phyloP scores from a whole-genome alignment of 2,329 filamentous ascomycete species.

The Fusarium aywerte region DNA sequence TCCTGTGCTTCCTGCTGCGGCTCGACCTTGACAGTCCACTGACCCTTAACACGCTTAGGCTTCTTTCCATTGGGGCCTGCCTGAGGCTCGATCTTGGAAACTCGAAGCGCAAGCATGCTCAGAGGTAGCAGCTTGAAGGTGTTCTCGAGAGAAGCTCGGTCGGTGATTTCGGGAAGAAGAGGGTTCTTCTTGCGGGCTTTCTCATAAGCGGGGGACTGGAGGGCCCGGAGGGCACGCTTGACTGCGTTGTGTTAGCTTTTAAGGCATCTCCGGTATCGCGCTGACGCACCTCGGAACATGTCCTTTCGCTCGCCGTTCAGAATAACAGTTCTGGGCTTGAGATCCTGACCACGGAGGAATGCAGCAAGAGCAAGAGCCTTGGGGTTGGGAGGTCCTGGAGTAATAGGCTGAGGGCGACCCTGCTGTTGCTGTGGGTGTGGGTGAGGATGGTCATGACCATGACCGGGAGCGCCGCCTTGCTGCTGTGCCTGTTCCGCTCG shows the following conservation, averaged over 20 bases:
- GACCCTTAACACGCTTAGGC: constrained; percentile 90
- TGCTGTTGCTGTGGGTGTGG: constrained; percentile 31
- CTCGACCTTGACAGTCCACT: constrained; percentile 96
- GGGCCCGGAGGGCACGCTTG: constrained; percentile 91
- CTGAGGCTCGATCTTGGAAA: constrained; percentile 78
- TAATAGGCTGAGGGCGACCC: constrained; percentile 73
- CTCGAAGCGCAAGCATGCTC: constrained; percentile 91
- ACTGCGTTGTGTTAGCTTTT: constrained; percentile 64
- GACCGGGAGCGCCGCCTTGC: constrained; percentile 50
- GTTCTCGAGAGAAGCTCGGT: constrained; percentile 90
- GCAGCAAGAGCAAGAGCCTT: constrained; percentile 88
- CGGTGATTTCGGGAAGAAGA: constrained; percentile 85
- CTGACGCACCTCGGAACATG: constrained; percentile 85
- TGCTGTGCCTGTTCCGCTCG: constrained; percentile 58
- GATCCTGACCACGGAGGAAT: constrained; percentile 83
- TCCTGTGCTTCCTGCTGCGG: constrained; percentile 91
- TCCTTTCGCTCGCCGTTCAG: constrained; percentile 97
- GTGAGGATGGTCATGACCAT: constrained; percentile 46
- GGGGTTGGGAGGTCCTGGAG: constrained; percentile 85
- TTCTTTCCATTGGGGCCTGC: constrained; percentile 73
- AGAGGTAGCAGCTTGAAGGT: constrained; percentile 94
- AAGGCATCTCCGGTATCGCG: background rate
- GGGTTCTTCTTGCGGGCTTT: constrained; percentile 92
- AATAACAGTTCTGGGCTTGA: constrained; percentile 92
- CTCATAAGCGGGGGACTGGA: constrained; percentile 88